These are phyloP conservation scores for Auriscalpium vulgare DNA, from an alignment of 768 basidiomycete species.

Conservation along the genomic window DNA sequence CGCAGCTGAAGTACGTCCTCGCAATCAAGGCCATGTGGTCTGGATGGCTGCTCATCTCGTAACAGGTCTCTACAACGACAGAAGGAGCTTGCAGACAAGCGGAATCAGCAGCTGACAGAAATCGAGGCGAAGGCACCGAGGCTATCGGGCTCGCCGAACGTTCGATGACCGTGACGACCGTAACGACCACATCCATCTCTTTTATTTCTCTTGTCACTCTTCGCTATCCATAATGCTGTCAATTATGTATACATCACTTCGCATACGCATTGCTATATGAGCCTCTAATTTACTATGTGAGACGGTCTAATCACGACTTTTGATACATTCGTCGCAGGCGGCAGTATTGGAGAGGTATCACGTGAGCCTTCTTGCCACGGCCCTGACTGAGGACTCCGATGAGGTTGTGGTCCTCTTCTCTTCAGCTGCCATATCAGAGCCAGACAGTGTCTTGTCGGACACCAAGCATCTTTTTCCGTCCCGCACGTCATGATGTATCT, in stretches of 20 bases:
- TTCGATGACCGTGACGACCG: not conserved
- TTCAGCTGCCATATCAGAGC: too few relatives aligned
- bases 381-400: too few relatives aligned
- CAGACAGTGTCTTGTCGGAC: too few relatives aligned
- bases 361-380: too few relatives aligned
- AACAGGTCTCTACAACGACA: constrained; percentile 68
- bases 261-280: too few relatives aligned
- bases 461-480: too few relatives aligned
- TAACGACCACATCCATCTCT: not conserved
- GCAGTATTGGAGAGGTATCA: too few relatives aligned
- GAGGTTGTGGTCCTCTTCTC: too few relatives aligned
- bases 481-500: too few relatives aligned
- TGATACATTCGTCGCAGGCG: too few relatives aligned
- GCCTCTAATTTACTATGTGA: too few relatives aligned
- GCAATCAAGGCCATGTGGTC: not conserved
- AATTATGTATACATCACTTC: not conserved
- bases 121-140: constrained; percentile 24
- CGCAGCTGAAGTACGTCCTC: constrained; percentile 50
- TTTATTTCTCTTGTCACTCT: not conserved
- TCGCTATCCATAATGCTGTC: not conserved
- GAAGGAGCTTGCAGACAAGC: constrained; percentile 69
- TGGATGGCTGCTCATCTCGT: not conserved
- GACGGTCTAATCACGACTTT: too few relatives aligned
- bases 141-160: not conserved
- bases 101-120: constrained; percentile 53